A percentile compares a stretch with the other conserved stretches of the same genome.
Evolutionary conservation across 2,329 filamentous ascomycete genomes (phyloP).

Genomic region (Calonectria henricotiae): DNA sequence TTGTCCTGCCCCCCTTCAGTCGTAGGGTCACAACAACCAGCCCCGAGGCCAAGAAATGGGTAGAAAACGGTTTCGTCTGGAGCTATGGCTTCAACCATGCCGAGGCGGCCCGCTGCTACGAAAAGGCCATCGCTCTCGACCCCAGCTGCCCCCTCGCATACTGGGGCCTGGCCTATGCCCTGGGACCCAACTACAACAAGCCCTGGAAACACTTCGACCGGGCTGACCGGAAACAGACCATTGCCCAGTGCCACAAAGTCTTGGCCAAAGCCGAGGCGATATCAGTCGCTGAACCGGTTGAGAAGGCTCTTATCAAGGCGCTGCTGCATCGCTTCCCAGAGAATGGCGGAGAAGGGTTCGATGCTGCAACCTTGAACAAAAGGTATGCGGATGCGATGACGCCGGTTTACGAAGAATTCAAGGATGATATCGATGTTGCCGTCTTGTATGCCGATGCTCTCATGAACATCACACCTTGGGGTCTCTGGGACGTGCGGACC

Average conservation of each 20-base stretch:
- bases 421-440: constrained; percentile 57
- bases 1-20: constrained; percentile 49
- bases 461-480: constrained; percentile 64
- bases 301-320: constrained; percentile 76
- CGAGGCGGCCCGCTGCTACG: constrained; percentile 75
- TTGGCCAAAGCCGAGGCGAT: constrained; percentile 42
- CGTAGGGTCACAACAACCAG: constrained; percentile 70
- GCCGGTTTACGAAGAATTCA: constrained; percentile 54
- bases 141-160: constrained; percentile 72
- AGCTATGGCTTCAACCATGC: constrained; percentile 81
- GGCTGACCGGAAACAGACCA: constrained; percentile 46
- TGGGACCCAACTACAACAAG: constrained; percentile 83
- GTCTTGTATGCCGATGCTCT: constrained; percentile 58
- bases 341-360: constrained; percentile 59
- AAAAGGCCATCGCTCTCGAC: constrained; percentile 70
- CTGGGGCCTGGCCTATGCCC: constrained; percentile 78
- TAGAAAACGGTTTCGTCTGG: constrained; percentile 79
- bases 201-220: constrained; percentile 69
- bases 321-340: constrained; percentile 75
- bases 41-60: constrained; percentile 73
- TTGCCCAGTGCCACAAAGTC: constrained; percentile 34
- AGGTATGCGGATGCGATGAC: constrained; percentile 55
- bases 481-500: constrained; percentile 59
- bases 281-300: constrained; percentile 57
- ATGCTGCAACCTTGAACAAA: constrained; percentile 60